Evolutionary conservation across 805 yeast genomes (phyloP).

Genomic region (Kuraishia ogatae): DNA sequence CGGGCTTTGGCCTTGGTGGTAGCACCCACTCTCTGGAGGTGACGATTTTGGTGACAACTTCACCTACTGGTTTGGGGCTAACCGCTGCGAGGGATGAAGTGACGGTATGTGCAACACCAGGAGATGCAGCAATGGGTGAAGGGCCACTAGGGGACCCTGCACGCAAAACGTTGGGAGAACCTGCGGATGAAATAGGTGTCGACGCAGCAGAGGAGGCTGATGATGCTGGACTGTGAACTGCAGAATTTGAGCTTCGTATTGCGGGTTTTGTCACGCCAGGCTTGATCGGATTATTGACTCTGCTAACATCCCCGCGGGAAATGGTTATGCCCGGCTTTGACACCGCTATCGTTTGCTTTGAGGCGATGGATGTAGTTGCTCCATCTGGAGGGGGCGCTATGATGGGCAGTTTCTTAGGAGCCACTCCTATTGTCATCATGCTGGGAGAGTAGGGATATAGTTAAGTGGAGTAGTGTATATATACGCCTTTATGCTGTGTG

Average conservation of each 20-base stretch:
- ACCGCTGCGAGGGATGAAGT: too few species aligned
- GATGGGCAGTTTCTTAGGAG: neutral
- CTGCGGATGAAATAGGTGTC: neutral
- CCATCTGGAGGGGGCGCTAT: neutral
- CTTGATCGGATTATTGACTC: too few species aligned
- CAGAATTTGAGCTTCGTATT: neutral
- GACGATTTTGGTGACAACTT: constrained; percentile 39
- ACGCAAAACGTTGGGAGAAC: neutral
- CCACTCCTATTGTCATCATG: neutral
- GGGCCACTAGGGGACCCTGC: neutral
- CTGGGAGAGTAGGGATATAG: neutral
- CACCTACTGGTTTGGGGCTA: too few species aligned
- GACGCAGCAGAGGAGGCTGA: neutral
- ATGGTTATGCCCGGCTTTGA: too few species aligned
- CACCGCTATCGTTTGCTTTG: too few species aligned
- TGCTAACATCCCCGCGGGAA: too few species aligned
- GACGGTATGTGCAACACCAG: too few species aligned
- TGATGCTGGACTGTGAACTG: neutral
- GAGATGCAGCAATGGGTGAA: too few species aligned
- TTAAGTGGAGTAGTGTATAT: neutral
- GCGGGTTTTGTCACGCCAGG: too few species aligned
- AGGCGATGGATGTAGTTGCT: neutral
- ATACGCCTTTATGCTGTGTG: too few species aligned
- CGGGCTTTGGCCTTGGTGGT: constrained; percentile 58
- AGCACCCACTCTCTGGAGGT: constrained; percentile 53